These are phyloP conservation scores for Gloeopeniophorella convolvens DNA, from an alignment of 768 basidiomycete species.

Conservation along the genomic window DNA sequence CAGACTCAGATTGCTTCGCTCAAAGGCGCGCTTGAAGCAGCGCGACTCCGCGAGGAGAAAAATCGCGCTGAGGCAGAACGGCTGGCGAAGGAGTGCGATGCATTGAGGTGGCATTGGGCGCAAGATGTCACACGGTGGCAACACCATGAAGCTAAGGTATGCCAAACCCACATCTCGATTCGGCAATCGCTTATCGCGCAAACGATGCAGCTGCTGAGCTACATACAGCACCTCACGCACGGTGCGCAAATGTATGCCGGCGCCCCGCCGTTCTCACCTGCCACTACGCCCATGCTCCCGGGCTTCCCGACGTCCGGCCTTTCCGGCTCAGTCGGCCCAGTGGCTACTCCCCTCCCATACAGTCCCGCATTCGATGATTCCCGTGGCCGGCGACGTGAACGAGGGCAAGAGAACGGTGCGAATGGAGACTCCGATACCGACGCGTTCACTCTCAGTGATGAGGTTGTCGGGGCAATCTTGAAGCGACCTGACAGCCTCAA, in stretches of 20 bases:
- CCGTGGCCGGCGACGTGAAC: constrained; percentile 4
- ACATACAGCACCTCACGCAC: constrained; percentile 9
- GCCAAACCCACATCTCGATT: background rate
- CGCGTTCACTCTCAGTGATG: background rate
- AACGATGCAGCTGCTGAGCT: background rate
- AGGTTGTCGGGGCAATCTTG: constrained; percentile 11
- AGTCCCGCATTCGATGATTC: background rate
- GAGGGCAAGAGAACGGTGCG: background rate
- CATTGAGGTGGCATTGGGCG: background rate
- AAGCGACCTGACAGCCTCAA: constrained; percentile 8
- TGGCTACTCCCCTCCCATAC: background rate
- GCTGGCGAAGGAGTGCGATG: constrained; percentile 7
- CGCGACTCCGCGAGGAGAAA: constrained; percentile 18
- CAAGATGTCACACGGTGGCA: constrained; percentile 3
- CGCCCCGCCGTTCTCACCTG: background rate
- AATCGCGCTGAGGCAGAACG: constrained; percentile 13
- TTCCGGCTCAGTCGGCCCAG: background rate
- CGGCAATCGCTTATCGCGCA: background rate
- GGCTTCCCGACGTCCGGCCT: background rate
- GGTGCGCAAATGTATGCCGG: background rate
- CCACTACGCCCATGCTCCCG: background rate
- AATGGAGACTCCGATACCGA: background rate
- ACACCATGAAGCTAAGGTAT: constrained; percentile 7
- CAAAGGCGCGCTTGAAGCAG: constrained; percentile 19
- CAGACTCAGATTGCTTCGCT: constrained; percentile 16